phyloP scores from a whole-genome alignment of 192 early-diverging fungal species.

The Gonapodya prolifera region DNA sequence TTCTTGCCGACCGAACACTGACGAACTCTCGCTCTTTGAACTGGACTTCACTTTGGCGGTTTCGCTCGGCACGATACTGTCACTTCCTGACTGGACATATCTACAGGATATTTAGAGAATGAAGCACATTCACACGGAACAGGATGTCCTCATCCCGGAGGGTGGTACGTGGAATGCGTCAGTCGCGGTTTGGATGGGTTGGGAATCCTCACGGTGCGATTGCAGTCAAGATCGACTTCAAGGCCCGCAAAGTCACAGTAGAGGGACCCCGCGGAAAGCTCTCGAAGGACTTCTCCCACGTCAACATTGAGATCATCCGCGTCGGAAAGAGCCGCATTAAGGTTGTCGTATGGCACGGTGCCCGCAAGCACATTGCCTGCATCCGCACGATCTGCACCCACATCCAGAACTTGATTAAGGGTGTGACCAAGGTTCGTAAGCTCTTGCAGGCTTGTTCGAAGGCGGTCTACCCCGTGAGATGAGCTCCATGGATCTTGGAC shows the following conservation, averaged over 20 bases:
- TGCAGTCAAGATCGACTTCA: conserved; percentile 61
- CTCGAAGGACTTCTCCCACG: conserved; percentile 82
- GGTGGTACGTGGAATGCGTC: conserved; percentile 29
- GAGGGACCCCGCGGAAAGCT: conserved; percentile 85
- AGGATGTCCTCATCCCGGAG: conserved; percentile 80
- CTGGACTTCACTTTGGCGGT: too few relatives aligned
- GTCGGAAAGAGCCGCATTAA: conserved; percentile 54
- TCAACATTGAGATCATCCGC: conserved; percentile 80
- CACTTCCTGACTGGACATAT: too few relatives aligned
- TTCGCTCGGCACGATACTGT: too few relatives aligned
- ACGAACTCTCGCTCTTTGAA: too few relatives aligned
- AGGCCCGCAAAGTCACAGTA: conserved; percentile 78
- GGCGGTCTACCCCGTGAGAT: too few relatives aligned
- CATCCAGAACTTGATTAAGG: conserved; percentile 94
- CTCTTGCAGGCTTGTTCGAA: not conserved
- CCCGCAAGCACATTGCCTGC: conserved; percentile 95
- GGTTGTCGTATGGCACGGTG: conserved; percentile 88
- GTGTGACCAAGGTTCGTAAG: conserved; percentile 87
- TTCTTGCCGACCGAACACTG: too few relatives aligned
- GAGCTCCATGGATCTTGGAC: too few relatives aligned
- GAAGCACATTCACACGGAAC: conserved; percentile 86
- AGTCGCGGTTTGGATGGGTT: not conserved
- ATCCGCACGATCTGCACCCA: conserved; percentile 92
- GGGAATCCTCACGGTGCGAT: not conserved
- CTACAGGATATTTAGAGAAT: too few relatives aligned